A percentile compares a stretch with the other conserved stretches of the same genome.
Conservation (phyloP, 192 early-diverging fungal species). For the Backusella psychrophila region DNA sequence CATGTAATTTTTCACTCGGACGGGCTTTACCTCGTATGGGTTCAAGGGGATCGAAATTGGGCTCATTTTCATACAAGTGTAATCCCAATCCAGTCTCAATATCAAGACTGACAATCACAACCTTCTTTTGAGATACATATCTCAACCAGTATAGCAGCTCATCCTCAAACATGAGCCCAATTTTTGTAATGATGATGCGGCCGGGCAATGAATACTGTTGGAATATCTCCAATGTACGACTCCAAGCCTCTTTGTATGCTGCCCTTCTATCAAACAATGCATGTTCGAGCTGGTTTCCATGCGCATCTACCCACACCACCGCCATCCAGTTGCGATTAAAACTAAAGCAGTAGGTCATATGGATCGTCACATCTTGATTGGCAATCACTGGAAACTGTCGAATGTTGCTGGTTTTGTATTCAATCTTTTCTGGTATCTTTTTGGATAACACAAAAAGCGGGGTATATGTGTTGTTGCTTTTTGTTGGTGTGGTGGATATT, state of each 20-base stretch:
- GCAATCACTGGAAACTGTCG: constrained; percentile 24
- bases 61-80: constrained; percentile 2
- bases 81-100: neutral
- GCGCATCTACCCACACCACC: constrained; percentile 44
- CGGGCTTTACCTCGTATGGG: constrained; percentile 1
- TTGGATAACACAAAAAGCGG: constrained; percentile 43
- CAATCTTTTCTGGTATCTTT: constrained; percentile 34
- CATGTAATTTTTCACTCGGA: neutral
- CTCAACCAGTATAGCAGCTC: constrained; percentile 26
- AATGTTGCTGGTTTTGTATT: constrained; percentile 34
- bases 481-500: neutral
- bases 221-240: constrained; percentile 34
- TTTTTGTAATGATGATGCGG: constrained; percentile 43
- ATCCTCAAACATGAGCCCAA: constrained; percentile 41
- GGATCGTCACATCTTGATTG: constrained; percentile 36
- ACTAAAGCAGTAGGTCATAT: constrained; percentile 48
- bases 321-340: constrained; percentile 45
- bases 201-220: constrained; percentile 36
- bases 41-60: neutral
- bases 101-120: neutral
- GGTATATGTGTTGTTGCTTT: constrained; percentile 22
- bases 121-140: neutral
- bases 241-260: constrained; percentile 42
- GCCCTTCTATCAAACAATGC: constrained; percentile 20
- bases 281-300: constrained; percentile 45